Conservation (phyloP, 2,329 filamentous ascomycete genomes). For the Byssochlamys sp. region DNA sequence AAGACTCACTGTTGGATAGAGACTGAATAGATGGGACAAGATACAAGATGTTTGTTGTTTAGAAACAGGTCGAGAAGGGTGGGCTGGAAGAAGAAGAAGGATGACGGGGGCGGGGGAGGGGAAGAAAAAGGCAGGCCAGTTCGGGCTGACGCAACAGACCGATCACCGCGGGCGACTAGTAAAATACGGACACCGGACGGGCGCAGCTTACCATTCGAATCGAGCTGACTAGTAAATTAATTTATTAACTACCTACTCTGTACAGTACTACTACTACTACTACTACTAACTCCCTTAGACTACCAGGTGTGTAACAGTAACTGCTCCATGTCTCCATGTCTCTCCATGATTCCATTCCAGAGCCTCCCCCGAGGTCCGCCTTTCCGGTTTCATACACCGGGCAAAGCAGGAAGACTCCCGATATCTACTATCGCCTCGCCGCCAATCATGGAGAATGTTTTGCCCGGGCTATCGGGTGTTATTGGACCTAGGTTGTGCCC, state of each 20-base stretch:
- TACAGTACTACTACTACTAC: too few relatives aligned
- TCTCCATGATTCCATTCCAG: slow-evolving; percentile 3
- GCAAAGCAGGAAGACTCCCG: slow-evolving; percentile 32
- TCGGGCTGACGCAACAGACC: slow-evolving; percentile 22
- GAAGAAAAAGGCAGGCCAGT: slow-evolving; percentile 24
- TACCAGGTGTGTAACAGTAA: neutral
- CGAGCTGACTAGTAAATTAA: neutral
- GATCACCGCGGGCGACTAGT: slow-evolving; percentile 13
- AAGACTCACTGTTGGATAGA: neutral
- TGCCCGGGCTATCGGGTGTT: slow-evolving; percentile 11
- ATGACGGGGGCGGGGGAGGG: slow-evolving; percentile 16
- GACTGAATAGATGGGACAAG: neutral
- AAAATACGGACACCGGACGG: slow-evolving; percentile 19
- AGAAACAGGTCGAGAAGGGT: neutral
- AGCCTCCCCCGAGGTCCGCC: slow-evolving; percentile 10
- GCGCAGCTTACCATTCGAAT: slow-evolving; percentile 8
- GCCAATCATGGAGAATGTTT: slow-evolving; percentile 26
- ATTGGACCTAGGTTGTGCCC: slow-evolving; percentile 15
- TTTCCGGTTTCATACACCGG: slow-evolving; percentile 36
- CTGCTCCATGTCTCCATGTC: too few relatives aligned
- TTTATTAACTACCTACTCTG: neutral
- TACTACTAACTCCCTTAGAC: too few relatives aligned
- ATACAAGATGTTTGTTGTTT: slow-evolving; percentile 1
- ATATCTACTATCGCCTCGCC: slow-evolving; percentile 19
- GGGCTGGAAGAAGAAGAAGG: slow-evolving; percentile 9